These are phyloP conservation scores for Alternaria triticimaculans DNA, from an alignment of 2,329 filamentous ascomycete genomes.

Conservation along the genomic window DNA sequence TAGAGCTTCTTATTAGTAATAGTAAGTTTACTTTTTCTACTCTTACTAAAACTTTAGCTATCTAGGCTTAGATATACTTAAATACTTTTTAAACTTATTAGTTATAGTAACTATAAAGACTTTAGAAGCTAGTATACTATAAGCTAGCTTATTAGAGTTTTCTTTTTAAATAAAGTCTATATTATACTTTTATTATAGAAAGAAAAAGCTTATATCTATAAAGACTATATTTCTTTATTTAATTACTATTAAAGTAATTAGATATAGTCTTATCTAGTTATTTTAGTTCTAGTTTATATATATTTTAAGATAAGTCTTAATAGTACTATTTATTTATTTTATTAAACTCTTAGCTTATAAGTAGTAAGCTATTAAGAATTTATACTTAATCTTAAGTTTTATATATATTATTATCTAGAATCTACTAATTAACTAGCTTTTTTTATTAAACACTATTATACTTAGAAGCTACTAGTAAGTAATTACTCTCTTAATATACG, in stretches of 20 bases:
- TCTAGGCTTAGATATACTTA: too few species aligned
- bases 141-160: too few species aligned
- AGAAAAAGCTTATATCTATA: neutral
- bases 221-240: neutral
- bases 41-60: too few species aligned
- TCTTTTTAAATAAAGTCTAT: neutral
- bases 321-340: neutral
- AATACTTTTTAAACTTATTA: too few species aligned
- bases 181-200: neutral
- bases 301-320: neutral
- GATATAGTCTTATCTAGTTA: neutral
- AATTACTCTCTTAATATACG: neutral
- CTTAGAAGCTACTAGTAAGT: neutral
- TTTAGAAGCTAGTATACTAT: too few species aligned
- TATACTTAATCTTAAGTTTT: neutral
- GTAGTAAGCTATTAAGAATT: neutral
- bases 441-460: neutral
- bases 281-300: neutral
- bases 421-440: neutral
- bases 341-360: neutral
- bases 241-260: neutral
- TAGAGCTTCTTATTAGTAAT: too few species aligned
- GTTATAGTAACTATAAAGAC: too few species aligned
- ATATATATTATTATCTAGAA: neutral
- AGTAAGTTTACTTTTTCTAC: too few species aligned